Conservation (phyloP, 306 rosid species). For the Potentilla sterilis region DNA sequence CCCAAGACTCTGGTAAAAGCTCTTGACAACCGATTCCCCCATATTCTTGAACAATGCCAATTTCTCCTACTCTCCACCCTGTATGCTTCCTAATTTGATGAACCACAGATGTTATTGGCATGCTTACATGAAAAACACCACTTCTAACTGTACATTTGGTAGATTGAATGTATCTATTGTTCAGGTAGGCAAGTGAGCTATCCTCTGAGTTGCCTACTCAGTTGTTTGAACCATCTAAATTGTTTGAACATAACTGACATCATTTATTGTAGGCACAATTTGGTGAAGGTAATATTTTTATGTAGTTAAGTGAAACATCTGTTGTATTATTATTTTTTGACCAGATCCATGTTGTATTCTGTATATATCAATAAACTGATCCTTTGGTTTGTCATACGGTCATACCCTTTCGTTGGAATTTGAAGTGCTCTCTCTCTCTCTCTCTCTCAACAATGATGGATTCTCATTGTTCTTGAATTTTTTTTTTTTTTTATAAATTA, state of each 20-base stretch:
- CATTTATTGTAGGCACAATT: neutral
- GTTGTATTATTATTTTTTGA: too few species aligned
- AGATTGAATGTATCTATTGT: neutral
- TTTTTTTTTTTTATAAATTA: too few species aligned
- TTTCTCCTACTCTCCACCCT: neutral
- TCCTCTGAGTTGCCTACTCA: constrained; percentile 3
- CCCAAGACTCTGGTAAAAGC: constrained; percentile 17
- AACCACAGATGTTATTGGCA: neutral
- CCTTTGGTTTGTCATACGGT: too few species aligned
- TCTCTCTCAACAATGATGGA: too few species aligned
- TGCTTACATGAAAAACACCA: neutral
- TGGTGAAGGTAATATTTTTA: too few species aligned
- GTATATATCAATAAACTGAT: too few species aligned
- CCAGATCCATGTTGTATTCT: too few species aligned
- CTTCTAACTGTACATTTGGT: constrained; percentile 15
- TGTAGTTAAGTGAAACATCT: too few species aligned
- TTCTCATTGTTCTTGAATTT: too few species aligned
- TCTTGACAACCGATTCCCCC: constrained; percentile 20
- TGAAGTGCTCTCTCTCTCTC: too few species aligned
- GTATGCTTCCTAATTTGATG: neutral
- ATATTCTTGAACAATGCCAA: neutral
- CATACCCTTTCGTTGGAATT: too few species aligned
- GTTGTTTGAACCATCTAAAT: neutral
- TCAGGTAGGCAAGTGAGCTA: constrained; percentile 10
- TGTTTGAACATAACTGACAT: neutral